Evolutionary conservation across 2,329 filamentous ascomycete genomes (phyloP).

Genomic region (Dactylellina drechsleri): DNA sequence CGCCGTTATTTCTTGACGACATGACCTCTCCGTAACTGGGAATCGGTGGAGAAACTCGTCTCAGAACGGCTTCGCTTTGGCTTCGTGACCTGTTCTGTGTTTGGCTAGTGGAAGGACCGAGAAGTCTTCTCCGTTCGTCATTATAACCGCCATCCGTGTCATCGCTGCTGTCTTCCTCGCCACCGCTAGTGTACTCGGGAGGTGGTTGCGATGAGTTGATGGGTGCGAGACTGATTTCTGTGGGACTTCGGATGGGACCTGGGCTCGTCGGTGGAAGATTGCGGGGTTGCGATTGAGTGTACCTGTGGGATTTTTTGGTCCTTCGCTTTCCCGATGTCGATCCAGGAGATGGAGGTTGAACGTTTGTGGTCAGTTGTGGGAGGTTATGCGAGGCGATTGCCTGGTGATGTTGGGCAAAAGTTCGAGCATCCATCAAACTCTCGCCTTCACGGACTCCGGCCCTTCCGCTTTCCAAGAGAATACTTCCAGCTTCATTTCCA

Average conservation of each 20-base stretch:
- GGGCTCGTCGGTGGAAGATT: conserved; percentile 79
- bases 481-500: conserved; percentile 95
- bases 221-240: conserved; percentile 89
- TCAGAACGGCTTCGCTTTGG: conserved; percentile 45
- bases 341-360: conserved; percentile 60
- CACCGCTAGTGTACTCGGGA: conserved; percentile 54
- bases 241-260: conserved; percentile 87
- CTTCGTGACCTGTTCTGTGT: conserved; percentile 41
- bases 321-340: conserved; percentile 62
- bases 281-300: conserved; percentile 72
- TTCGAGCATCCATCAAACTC: conserved; percentile 43
- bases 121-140: conserved; percentile 43
- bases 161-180: conserved; percentile 52
- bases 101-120: conserved; percentile 41
- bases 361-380: conserved; percentile 63
- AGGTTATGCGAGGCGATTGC: conserved; percentile 65
- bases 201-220: conserved; percentile 56
- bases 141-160: conserved; percentile 35
- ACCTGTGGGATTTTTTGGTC: conserved; percentile 61
- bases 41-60: conserved; percentile 48
- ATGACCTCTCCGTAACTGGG: conserved; percentile 53
- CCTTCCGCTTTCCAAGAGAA: conserved; percentile 85
- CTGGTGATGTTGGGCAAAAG: conserved; percentile 54
- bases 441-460: conserved; percentile 61
- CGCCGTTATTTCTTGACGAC: conserved; percentile 38